These are phyloP conservation scores for Talaromyces sp. DNA, from an alignment of 2,329 filamentous ascomycete species.

Conservation along the genomic window DNA sequence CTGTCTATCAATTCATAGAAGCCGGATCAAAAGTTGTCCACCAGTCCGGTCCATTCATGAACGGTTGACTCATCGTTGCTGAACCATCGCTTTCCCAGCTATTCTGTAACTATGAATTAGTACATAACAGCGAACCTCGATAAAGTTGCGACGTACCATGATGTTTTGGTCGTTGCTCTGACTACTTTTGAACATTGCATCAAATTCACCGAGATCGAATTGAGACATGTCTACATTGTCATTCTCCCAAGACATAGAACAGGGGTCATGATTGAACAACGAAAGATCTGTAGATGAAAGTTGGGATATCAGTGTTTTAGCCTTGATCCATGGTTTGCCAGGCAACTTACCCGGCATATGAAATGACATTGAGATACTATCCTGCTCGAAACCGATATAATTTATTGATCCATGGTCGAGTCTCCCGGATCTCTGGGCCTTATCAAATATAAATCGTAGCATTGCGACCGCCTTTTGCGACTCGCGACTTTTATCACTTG, in stretches of 20 bases:
- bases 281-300: neutral
- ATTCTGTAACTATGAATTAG: neutral
- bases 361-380: neutral
- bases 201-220: neutral
- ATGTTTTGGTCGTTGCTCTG: neutral
- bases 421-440: neutral
- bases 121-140: neutral
- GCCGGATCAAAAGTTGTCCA: neutral
- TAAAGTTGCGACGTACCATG: neutral
- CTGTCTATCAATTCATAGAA: neutral
- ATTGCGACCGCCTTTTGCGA: slow-evolving; percentile 9
- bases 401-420: neutral
- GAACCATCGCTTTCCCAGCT: neutral
- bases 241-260: neutral
- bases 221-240: neutral
- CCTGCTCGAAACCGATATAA: neutral
- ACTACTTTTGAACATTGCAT: neutral
- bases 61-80: neutral
- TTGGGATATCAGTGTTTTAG: neutral
- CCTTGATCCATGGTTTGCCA: neutral
- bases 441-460: slow-evolving; percentile 12
- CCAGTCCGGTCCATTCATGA: slow-evolving; percentile 7
- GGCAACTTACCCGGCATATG: neutral
- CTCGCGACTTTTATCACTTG: slow-evolving; percentile 7
- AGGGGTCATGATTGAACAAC: neutral